phyloP scores from a whole-genome alignment of 2,329 filamentous ascomycete genomes.

The Neonectria faginata region DNA sequence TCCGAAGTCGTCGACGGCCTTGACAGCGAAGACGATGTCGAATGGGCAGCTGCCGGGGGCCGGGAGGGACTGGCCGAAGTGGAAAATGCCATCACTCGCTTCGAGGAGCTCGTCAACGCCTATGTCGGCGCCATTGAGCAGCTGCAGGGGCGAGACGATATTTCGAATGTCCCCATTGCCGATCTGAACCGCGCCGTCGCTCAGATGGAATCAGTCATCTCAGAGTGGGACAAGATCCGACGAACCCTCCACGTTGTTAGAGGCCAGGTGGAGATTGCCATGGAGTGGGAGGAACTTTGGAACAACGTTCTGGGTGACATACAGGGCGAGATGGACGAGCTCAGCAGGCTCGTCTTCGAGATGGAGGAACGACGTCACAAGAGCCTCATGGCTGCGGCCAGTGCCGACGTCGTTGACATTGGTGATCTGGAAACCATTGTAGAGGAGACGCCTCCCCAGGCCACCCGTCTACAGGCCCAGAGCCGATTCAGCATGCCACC shows the following conservation, averaged over 20 bases:
- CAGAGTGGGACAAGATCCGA: conserved; percentile 87
- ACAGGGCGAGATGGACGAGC: conserved; percentile 83
- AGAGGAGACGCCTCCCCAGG: conserved; percentile 78
- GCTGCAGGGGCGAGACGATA: conserved; percentile 82
- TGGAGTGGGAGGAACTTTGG: conserved; percentile 99
- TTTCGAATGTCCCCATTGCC: conserved; percentile 74
- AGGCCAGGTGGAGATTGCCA: conserved; percentile 92
- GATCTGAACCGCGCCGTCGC: conserved; percentile 81
- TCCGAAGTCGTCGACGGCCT: conserved; percentile 88
- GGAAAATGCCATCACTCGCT: conserved; percentile 80
- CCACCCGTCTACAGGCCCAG: conserved; percentile 64
- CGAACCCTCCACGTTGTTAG: conserved; percentile 82
- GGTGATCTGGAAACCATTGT: conserved; percentile 93
- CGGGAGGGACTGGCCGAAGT: conserved; percentile 81
- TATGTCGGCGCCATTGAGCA: conserved; percentile 96
- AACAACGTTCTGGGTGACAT: conserved; percentile 93
- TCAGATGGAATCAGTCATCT: conserved; percentile 90
- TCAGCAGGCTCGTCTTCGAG: conserved; percentile 88
- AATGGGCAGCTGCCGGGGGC: conserved; percentile 93
- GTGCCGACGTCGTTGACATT: conserved; percentile 79
- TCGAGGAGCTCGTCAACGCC: conserved; percentile 89
- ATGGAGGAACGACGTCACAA: conserved; percentile 97
- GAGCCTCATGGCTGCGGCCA: conserved; percentile 72
- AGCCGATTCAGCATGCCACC: conserved; percentile 77
- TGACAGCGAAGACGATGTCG: conserved; percentile 95